Evolutionary conservation across 768 basidiomycete species (phyloP), one percentile per base, ranked within the genome.

Genomic region (Boletus eberwhitei): DNA sequence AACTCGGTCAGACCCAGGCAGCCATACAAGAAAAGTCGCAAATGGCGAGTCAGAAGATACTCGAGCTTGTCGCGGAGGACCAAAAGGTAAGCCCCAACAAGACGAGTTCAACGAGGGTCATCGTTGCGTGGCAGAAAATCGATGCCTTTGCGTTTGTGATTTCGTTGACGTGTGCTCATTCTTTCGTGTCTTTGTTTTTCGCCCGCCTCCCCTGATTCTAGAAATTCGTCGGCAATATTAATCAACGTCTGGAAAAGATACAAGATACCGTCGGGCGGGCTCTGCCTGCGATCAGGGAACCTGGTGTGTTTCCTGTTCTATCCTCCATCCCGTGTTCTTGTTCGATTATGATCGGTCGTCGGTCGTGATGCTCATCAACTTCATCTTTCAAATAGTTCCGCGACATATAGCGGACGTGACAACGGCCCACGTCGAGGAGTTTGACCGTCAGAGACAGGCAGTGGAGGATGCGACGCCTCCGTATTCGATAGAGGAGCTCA

Each of bases 21-120:
- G 43, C 47, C 21, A 62, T 62, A 21, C 60, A 62, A 52, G 56
- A 54, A 42, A 54, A 62, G n/a, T 62, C 60, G 3, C 47, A 59
- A 24, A 17, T 19, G 24, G 61, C 61, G 21, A 62, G 60, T 38
- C 50, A 17, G 16, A 41, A 43, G 39, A 62, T 62, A 41, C 17
- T 62, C 29, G 53, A 62, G 26, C 60, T 61, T 13, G 60, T 61
- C 3, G 52, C 42, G 0, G 55, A 51, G 39, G 60, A 62, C 14
- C 60, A 62, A 43, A 42, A 43, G 55, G 60, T 52, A 11, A 29
- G 53, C 1, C 19, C 5, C 41, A 14, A 2, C 41, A 5, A 31
- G 4, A 29, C 43, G 1, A 4, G 4, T n/a, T 11, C 42, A 26
- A 43, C 5, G 19, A 41, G 22, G 38, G 2, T 46, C 42, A 17